Conservation (phyloP, 106 monocot genomes). For the Apostasia shenzhenica region DNA sequence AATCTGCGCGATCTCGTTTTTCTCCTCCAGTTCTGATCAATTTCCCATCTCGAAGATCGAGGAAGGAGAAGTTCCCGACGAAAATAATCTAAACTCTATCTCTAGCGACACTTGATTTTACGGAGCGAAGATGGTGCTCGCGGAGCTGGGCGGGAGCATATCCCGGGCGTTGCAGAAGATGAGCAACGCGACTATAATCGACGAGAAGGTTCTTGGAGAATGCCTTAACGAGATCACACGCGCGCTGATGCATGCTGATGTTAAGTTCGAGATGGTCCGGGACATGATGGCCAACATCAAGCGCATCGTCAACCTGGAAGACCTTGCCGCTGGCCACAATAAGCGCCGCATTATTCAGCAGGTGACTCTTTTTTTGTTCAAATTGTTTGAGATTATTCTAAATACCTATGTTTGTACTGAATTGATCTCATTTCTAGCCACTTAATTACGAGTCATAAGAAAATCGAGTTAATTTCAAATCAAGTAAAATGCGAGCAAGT, state of each 20-base stretch:
- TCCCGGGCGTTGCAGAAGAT: constrained; percentile 97
- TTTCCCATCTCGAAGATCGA: too few relatives aligned
- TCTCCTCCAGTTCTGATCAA: too few relatives aligned
- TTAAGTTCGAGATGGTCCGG: constrained; percentile 91
- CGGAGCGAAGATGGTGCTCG: constrained; percentile 69
- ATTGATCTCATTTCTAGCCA: too few relatives aligned
- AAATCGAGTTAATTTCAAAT: too few relatives aligned
- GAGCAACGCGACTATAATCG: constrained; percentile 99
- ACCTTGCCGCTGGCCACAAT: constrained; percentile 95
- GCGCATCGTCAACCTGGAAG: constrained; percentile 89
- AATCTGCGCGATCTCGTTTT: too few relatives aligned
- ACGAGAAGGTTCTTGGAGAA: constrained; percentile 93
- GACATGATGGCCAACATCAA: constrained; percentile 99
- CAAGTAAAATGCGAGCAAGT: too few relatives aligned
- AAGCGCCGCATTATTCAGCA: constrained; percentile 96
- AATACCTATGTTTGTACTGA: too few relatives aligned
- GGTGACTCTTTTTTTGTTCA: constrained; percentile 25
- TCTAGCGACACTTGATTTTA: too few relatives aligned
- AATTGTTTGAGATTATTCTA: too few relatives aligned
- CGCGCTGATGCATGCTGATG: constrained; percentile 81
- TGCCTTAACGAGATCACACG: constrained; percentile 98
- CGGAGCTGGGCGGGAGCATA: constrained; percentile 92
- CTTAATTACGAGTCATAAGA: too few relatives aligned
- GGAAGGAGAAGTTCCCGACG: too few relatives aligned
- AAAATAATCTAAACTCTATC: too few relatives aligned